Evolutionary conservation across 805 yeast genomes (phyloP).

Genomic region (Starmerella bombi): DNA sequence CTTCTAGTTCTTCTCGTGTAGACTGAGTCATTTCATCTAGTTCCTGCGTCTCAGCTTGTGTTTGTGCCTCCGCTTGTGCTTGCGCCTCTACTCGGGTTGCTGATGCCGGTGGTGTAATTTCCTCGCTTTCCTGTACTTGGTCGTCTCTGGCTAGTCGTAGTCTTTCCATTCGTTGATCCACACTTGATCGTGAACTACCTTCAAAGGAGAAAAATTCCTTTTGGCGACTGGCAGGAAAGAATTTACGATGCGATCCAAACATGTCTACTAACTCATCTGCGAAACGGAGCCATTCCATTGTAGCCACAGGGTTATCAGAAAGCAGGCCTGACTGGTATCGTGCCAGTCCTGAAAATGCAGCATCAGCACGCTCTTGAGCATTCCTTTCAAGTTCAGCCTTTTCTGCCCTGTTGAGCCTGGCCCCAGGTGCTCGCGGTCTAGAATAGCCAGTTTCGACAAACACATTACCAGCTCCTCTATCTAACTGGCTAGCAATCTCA

Average conservation of each 20-base stretch:
- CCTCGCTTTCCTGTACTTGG: not conserved
- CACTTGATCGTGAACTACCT: conserved; percentile 32
- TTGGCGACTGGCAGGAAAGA: conserved; percentile 65
- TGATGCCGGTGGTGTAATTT: conserved; percentile 30
- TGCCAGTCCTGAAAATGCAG: conserved; percentile 33
- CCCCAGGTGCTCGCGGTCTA: conserved; percentile 2
- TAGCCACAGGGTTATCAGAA: conserved; percentile 45
- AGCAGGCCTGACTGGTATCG: conserved; percentile 39
- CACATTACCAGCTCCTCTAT: conserved; percentile 3
- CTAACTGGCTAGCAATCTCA: not conserved
- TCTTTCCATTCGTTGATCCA: conserved; percentile 42
- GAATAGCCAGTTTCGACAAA: conserved; percentile 6
- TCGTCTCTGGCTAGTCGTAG: conserved; percentile 22
- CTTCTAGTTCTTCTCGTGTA: conserved; percentile 14
- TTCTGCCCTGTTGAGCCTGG: conserved; percentile 18
- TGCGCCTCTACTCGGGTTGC: conserved; percentile 27
- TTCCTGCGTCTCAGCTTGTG: conserved; percentile 23
- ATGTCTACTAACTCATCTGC: conserved; percentile 75
- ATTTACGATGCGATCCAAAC: conserved; percentile 61
- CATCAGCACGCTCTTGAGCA: conserved; percentile 36
- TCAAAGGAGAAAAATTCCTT: conserved; percentile 26
- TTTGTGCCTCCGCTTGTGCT: too few species aligned
- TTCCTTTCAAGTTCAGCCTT: conserved; percentile 36
- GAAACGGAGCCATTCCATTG: conserved; percentile 66
- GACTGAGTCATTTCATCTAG: conserved; percentile 1